Base-by-base conservation (phyloP, 129 eudicot species). In the Chrysanthemum makinoi region DNA sequence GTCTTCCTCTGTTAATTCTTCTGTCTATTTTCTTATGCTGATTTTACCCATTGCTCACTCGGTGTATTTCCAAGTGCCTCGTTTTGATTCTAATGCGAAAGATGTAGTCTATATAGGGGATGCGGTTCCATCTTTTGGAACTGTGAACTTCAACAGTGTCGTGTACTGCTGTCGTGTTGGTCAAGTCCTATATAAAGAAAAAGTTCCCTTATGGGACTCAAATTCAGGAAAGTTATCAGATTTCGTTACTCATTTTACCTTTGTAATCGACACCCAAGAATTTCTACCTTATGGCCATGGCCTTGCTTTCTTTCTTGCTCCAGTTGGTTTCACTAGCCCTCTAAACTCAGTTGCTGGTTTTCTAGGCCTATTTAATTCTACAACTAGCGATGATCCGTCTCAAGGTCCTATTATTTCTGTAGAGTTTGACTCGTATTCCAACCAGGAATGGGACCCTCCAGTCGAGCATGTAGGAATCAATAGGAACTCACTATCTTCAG, bases 281-380 rank as follows among this genome's bases (percentile, higher is more conserved):
- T 30, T 49, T 15, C 7, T 64, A 13, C 14, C 5, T 64, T 76
- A 81, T 17, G 86, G 86, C 44, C 81, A 84, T 63, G 85, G 88
- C 10, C 60, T 87, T 46, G 79, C 81, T 6, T 84, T 87, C 77
- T 87, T 84, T 68, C 76, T 87, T 28, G 84, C 88, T 46, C 86
- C 83, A 2, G 75, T 70, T 49, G 83, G 72, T 14, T 81, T 69
- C 72, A 82, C 70, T 50, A 75, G 62, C 22, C 91, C 88, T 18
- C 76, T 75, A 11, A 83, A 83, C 65, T 83, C 91, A 15, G 82
- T 59, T 10, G 86, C 84, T 12, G 91, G 91, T 11, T 83, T 72
- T 76, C 66, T 86, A 46, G 91, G 88, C 44, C 82, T 83, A 10
- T 83, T 81, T 15, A 77, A 76, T 49, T 56, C 80, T 2, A 68